These are phyloP conservation scores for Graphilbum sp. DNA, from an alignment of 2,329 filamentous ascomycete genomes.

Conservation along the genomic window DNA sequence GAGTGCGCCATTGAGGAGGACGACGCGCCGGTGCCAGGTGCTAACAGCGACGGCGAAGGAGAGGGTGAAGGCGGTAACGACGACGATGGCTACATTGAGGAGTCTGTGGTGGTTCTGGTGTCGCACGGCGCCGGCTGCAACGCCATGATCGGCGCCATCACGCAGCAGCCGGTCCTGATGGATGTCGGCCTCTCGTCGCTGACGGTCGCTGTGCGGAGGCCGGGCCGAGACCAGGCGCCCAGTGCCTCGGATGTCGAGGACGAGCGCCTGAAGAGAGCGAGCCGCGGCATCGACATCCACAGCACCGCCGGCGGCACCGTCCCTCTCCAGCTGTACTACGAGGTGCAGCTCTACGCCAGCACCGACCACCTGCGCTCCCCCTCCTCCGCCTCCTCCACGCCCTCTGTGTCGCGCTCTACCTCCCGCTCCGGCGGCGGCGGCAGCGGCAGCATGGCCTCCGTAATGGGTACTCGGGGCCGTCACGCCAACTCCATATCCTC, in stretches of 20 bases:
- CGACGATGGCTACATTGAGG: slow-evolving; percentile 41
- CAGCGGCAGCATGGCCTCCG: slow-evolving; percentile 15
- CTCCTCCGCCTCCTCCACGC: slow-evolving; percentile 12
- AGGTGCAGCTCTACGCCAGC: slow-evolving; percentile 58
- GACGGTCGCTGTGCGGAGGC: slow-evolving; percentile 64
- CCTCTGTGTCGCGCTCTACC: slow-evolving; percentile 9
- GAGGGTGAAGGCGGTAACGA: slow-evolving; percentile 10
- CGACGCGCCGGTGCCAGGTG: slow-evolving; percentile 2
- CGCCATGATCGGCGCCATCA: slow-evolving; percentile 80
- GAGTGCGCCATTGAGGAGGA: slow-evolving; percentile 14
- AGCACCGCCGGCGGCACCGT: slow-evolving; percentile 15
- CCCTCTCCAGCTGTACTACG: slow-evolving; percentile 46
- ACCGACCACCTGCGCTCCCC: slow-evolving; percentile 51
- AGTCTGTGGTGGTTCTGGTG: slow-evolving; percentile 71
- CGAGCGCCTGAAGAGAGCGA: slow-evolving; percentile 7
- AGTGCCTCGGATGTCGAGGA: slow-evolving; percentile 9
- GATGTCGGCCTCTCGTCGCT: slow-evolving; percentile 83
- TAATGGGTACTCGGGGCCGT: slow-evolving; percentile 20
- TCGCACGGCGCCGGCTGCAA: slow-evolving; percentile 96
- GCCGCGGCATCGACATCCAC: neutral
- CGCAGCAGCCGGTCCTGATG: slow-evolving; percentile 77
- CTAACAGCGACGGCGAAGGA: slow-evolving; percentile 14
- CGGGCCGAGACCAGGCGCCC: slow-evolving; percentile 15
- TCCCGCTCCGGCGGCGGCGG: slow-evolving; percentile 8
- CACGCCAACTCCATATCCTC: slow-evolving; percentile 25